Evolutionary conservation across 257 asterid species (phyloP).

Genomic region (Solanum medicagineum): DNA sequence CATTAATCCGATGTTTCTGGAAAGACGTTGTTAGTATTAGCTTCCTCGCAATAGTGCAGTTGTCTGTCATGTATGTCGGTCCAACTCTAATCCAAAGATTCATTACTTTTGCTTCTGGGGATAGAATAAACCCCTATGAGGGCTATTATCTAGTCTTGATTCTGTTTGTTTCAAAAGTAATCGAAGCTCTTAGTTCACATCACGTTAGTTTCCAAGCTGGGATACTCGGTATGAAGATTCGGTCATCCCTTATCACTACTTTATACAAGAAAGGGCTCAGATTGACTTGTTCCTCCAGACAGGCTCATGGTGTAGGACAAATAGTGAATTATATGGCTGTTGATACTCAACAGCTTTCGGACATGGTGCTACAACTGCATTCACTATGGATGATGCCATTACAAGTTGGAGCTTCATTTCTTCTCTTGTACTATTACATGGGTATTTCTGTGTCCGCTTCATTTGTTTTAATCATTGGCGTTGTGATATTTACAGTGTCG

Average conservation of each 20-base stretch:
- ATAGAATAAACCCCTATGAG: conserved; percentile 11
- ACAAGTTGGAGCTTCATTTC: conserved; percentile 39
- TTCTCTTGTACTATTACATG: conserved; percentile 31
- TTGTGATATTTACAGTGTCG: conserved; percentile 11
- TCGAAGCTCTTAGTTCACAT: conserved; percentile 57
- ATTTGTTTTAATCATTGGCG: conserved; percentile 14
- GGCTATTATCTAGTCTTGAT: conserved; percentile 31
- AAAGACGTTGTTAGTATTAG: conserved; percentile 38
- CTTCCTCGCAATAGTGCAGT: conserved; percentile 21
- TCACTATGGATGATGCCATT: conserved; percentile 59
- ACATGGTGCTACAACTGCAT: conserved; percentile 45
- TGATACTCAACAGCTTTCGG: conserved; percentile 53
- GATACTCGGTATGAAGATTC: conserved; percentile 56
- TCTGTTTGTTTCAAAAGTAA: conserved; percentile 29
- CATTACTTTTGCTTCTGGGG: conserved; percentile 31
- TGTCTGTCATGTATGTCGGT: conserved; percentile 45
- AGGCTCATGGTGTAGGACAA: conserved; percentile 66
- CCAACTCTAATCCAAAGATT: conserved; percentile 50
- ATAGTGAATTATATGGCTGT: conserved; percentile 78
- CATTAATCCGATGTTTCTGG: conserved; percentile 51
- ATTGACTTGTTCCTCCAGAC: conserved; percentile 46
- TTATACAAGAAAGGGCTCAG: conserved; percentile 51
- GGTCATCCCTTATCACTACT: conserved; percentile 36
- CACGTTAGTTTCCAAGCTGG: conserved; percentile 48
- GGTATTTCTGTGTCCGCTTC: conserved; percentile 34